Base-by-base conservation (phyloP, 2,329 filamentous ascomycete genomes). In the Tolypocladium inflatum region DNA sequence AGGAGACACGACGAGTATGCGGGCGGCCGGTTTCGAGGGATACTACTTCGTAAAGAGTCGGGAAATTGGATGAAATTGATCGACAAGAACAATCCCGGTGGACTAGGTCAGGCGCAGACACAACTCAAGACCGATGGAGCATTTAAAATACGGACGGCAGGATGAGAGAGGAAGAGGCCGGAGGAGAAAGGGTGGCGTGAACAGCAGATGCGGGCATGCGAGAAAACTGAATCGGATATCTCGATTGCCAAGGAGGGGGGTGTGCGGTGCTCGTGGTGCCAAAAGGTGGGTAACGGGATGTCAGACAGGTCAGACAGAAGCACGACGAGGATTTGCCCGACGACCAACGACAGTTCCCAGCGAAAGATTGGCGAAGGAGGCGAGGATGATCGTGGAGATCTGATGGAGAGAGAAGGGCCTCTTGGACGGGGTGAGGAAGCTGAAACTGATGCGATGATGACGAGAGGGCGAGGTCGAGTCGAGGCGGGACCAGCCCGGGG, bases 211-310 rank as follows among this genome's bases (percentile, higher is more conserved):
- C 30, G 55, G 33, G 48, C 48, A 37, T 52, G 48, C 41, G n/a
- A 37, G 38, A 37, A 56, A 55, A 41, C 17, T 38, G 52, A 58
- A 57, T 60, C 45, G 53, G 53, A 56, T 54, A 55, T 60, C 52
- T 60, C 58, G 58, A 59, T 59, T 55, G 58, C 42, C 55, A 45
- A 57, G 58, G 21, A 55, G 30, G 30, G 38, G 55, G 55, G 19
- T 21, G 37, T 33, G 48, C 13, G 23, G 30, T 38, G 21, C 42
- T 23, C n/a, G 37, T 15, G 35, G 21, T 39, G 55, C 30, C 10
- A 37, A 19, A 39, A 38, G 55, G 41, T 21, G 9, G 43, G 23
- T 45, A 45, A 15, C 19, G 19, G n/a, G 35, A 48, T 9, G 42
- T 26, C n/a, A 17, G 54, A 48, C 42, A 23, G 21, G 38, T 42